Evolutionary conservation across 768 basidiomycete species (phyloP), one percentile per base, ranked within the genome.

Genomic region (Ramaria sp.): DNA sequence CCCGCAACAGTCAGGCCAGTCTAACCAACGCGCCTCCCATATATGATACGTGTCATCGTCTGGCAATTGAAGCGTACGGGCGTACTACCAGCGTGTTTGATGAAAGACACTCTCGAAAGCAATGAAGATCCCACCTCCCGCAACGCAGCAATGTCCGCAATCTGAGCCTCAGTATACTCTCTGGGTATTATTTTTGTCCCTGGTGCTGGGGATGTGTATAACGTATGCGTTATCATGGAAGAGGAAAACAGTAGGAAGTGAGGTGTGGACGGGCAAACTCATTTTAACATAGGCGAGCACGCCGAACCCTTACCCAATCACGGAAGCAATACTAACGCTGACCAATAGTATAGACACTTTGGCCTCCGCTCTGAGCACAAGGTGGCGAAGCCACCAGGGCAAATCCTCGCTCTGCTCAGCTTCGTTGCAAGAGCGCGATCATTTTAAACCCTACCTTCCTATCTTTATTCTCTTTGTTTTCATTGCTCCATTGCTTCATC

Each of bases 21-120:
- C 70, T 5, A 94, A 69, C 84, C 89, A 94, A 56, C 83, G 77
- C 18, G 72, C 66, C 66, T 94, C 90, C 86, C 87, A 90, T 48
- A 74, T 70, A 56, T 81, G 63, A 62, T 93, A 93, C 6, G 82
- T 68, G 62, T 94, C 87, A 12, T 75, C 73, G 36, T 73, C 60
- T 3, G 88, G 83, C 3, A 93, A 72, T 4, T 77, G 62, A 38
- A 86, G 69, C n/a, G 77, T 71, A 22, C 78, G 61, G 27, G 86
- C 80, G 60, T 86, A 86, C 89, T 92, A 30, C 22, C 25, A 39
- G 30, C 32, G 25, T 27, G 22, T 32, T n/a, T 18, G 41, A n/a
- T 15, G 50, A 38, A 47, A 20, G 39, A 41, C 16, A 41, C 8
- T 38, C 39, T 24, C 41, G 63, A 36, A 52, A 42, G 30, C 0